Conservation (phyloP, 2,329 filamentous ascomycete species). For the Arachnomyces sp. region DNA sequence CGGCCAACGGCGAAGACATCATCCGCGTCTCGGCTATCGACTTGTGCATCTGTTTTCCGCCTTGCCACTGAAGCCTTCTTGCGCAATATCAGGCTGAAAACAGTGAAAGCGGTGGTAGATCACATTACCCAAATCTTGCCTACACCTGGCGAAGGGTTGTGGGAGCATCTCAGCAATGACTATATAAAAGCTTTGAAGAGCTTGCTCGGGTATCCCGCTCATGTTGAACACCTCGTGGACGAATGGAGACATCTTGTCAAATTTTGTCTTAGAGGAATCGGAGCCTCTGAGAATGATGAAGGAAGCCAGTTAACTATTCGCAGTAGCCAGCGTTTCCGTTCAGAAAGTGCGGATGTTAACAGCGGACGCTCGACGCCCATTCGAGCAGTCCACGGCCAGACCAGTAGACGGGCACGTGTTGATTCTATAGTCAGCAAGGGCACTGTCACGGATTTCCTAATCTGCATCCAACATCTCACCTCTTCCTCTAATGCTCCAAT, state of each 20-base stretch:
- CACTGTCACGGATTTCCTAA: slow-evolving; percentile 50
- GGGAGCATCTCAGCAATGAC: slow-evolving; percentile 63
- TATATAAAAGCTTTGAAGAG: slow-evolving; percentile 69
- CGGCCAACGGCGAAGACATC: slow-evolving; percentile 45
- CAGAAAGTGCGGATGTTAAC: slow-evolving; percentile 21
- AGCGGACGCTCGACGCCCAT: slow-evolving; percentile 24
- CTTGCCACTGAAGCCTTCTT: slow-evolving; percentile 63
- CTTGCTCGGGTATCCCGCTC: slow-evolving; percentile 64
- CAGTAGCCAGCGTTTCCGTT: slow-evolving; percentile 18
- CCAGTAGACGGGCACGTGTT: slow-evolving; percentile 18
- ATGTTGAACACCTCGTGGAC: slow-evolving; percentile 68
- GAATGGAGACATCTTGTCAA: slow-evolving; percentile 63
- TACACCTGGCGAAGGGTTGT: slow-evolving; percentile 53
- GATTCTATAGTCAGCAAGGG: slow-evolving; percentile 22
- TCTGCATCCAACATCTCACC: slow-evolving; percentile 59
- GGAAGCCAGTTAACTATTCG: slow-evolving; percentile 24
- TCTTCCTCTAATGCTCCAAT: slow-evolving; percentile 62
- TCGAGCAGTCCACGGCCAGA: slow-evolving; percentile 7
- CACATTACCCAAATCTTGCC: slow-evolving; percentile 73
- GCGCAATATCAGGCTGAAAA: slow-evolving; percentile 63
- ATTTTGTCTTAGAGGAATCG: slow-evolving; percentile 63
- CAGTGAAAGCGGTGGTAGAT: slow-evolving; percentile 68
- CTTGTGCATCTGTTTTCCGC: slow-evolving; percentile 65
- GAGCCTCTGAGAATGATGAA: slow-evolving; percentile 18
- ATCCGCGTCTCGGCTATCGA: slow-evolving; percentile 53